A percentile compares a stretch with the other conserved stretches of the same genome.
Conservation (phyloP, 768 basidiomycete species). For the Boletellus ananas region DNA sequence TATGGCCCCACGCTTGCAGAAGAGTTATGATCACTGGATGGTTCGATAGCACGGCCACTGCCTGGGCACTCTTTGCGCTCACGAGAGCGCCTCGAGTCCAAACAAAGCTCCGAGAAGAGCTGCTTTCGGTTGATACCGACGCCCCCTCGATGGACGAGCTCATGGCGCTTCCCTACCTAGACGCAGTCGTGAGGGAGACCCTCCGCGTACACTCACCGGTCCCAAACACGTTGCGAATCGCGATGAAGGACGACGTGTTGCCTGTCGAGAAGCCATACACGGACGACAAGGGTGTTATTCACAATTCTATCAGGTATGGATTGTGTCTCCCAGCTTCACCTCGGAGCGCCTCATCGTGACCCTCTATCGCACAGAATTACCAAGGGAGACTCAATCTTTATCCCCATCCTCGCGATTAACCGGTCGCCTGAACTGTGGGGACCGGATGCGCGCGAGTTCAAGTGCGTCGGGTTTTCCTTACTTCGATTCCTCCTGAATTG, state of each 20-base stretch:
- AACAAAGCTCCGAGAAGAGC: neutral
- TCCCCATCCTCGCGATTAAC: neutral
- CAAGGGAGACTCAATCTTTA: neutral
- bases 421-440: neutral
- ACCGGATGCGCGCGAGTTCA: neutral
- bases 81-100: neutral
- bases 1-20: neutral
- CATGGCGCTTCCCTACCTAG: constrained; percentile 62
- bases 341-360: neutral
- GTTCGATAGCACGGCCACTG: neutral
- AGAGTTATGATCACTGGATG: neutral
- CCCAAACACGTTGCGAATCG: constrained; percentile 39
- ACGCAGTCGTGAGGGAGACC: constrained; percentile 60
- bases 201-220: constrained; percentile 51
- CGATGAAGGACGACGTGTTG: constrained; percentile 50
- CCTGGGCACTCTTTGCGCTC: neutral
- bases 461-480: neutral
- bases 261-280: constrained; percentile 26
- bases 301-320: neutral
- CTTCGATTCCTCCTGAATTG: too few relatives aligned
- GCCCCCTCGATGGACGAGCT: constrained; percentile 69
- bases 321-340: too few relatives aligned
- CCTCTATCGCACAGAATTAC: neutral
- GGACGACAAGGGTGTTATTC: neutral
- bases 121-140: constrained; percentile 47